Base-by-base conservation (phyloP, 1,284 basidiomycete species). In the Cryptococcus sp. region DNA sequence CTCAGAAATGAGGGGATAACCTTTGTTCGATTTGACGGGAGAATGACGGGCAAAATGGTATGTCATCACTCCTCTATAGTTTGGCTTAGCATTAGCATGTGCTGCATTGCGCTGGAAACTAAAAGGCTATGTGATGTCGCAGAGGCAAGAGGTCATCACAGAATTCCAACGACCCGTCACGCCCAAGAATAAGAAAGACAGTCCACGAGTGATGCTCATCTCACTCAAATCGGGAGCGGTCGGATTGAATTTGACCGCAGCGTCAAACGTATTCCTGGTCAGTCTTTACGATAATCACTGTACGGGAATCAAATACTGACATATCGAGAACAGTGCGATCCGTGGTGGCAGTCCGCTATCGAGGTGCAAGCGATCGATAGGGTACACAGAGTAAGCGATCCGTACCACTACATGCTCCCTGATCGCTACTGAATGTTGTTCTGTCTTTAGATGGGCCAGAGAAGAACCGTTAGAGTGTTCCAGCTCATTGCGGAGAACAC, bases 401-500 rank as follows among this genome's bases (percentile, higher is more conserved):
- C 20, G 13, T 19, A 17, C 6, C 8, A 5, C 22, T n/a, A 40
- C 45, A 19, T 17, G 25, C 13, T 45, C 20, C 48, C 55, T 39
- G n/a, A 15, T 45, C 39, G 46, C 44, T 56, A 7, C 46, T 35
- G n/a, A 15, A 47, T 54, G 20, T n/a, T 45, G 6, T 22, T 6
- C 56, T 45, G 16, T n/a, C 39, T 38, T 0, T 49, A 76, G 54
- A 91, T 92, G 65, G 91, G 90, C 11, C 90, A 92, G 75, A 88
- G 80, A 64, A 89, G 87, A 71, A 81, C 84, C 0, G 90, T 93
- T 39, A 86, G 88, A 58, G 90, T 93, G 16, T 93, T 91, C 71
- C 91, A 93, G 70, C 81, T 93, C 53, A 91, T 93, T 58, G 89
- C 91, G 0, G 89, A 91, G 68, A 84, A 91, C 64, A 93, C 91